These are phyloP conservation scores for Pythium rhizo-oryzae DNA, from an alignment of 352 stramenopile genomes.

Conservation along the genomic window DNA sequence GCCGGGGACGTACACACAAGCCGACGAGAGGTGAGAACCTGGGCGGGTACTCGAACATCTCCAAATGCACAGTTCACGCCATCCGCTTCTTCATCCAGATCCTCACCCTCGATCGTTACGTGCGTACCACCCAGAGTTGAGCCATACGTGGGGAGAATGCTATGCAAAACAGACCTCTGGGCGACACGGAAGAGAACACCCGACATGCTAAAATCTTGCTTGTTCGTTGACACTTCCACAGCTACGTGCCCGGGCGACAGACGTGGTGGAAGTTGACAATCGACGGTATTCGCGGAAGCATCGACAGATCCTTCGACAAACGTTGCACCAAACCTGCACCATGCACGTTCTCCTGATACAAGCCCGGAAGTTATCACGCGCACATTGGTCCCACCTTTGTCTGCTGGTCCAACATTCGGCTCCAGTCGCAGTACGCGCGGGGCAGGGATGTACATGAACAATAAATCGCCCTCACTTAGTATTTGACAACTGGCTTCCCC, in stretches of 20 bases:
- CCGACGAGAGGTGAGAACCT: constrained; percentile 26
- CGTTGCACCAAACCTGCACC: constrained; percentile 26
- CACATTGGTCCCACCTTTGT: constrained; percentile 15
- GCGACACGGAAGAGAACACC: constrained; percentile 69
- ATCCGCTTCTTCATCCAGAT: constrained; percentile 26
- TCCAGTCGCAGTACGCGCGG: constrained; percentile 7
- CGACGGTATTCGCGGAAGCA: not conserved
- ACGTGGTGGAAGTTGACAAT: not conserved
- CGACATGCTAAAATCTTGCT: constrained; percentile 89
- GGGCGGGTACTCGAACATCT: constrained; percentile 27
- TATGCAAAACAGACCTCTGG: constrained; percentile 38
- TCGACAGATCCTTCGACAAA: constrained; percentile 14
- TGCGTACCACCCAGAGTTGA: constrained; percentile 45
- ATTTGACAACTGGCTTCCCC: not conserved
- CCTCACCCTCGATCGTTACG: constrained; percentile 33
- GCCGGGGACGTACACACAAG: constrained; percentile 38
- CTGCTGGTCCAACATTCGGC: constrained; percentile 9
- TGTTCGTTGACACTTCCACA: constrained; percentile 93
- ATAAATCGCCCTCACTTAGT: not conserved
- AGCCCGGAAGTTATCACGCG: constrained; percentile 1
- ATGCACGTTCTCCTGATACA: not conserved
- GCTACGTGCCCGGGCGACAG: constrained; percentile 31
- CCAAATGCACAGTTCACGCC: constrained; percentile 43
- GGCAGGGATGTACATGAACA: constrained; percentile 18
- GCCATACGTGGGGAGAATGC: constrained; percentile 45